Evolutionary conservation across 2,329 filamentous ascomycete species (phyloP).

Genomic region (Fusarium denticulatum): DNA sequence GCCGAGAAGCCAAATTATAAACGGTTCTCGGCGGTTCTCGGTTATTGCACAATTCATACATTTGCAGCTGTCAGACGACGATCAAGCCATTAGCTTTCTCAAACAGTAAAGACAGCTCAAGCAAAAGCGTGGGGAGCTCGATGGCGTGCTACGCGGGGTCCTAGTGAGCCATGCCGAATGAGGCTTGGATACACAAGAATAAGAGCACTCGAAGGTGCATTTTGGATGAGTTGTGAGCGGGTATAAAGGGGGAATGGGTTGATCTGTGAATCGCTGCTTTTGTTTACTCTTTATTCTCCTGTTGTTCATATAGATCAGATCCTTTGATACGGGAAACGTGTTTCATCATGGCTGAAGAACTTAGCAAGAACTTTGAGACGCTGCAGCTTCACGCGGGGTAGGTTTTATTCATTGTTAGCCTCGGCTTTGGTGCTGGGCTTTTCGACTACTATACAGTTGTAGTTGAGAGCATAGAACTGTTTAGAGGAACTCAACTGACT

Average conservation of each 20-base stretch:
- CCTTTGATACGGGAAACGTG: background rate
- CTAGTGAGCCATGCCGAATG: slow-evolving; percentile 30
- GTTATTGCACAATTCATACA: slow-evolving; percentile 7
- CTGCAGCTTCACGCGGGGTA: slow-evolving; percentile 88
- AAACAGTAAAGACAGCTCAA: slow-evolving; percentile 1
- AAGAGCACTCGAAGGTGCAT: slow-evolving; percentile 1
- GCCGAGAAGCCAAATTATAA: background rate
- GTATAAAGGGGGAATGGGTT: slow-evolving; percentile 41
- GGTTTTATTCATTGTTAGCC: slow-evolving; percentile 38
- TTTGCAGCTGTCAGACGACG: slow-evolving; percentile 1
- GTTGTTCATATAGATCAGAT: background rate
- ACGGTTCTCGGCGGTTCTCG: slow-evolving; percentile 34
- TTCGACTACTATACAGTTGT: background rate
- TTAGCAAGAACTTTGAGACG: slow-evolving; percentile 79
- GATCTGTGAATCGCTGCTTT: background rate
- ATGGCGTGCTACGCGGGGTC: slow-evolving; percentile 38
- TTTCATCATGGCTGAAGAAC: slow-evolving; percentile 51
- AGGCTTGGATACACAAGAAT: slow-evolving; percentile 26
- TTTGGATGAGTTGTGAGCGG: background rate
- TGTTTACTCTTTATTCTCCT: background rate
- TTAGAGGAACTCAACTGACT: slow-evolving; percentile 11
- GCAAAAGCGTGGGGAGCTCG: slow-evolving; percentile 29
- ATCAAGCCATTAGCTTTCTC: slow-evolving; percentile 8
- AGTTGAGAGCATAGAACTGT: background rate
- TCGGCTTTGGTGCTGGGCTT: slow-evolving; percentile 26